These are phyloP conservation scores for Styphnolobium japonicum DNA, from an alignment of 306 rosid species.

Conservation along the genomic window DNA sequence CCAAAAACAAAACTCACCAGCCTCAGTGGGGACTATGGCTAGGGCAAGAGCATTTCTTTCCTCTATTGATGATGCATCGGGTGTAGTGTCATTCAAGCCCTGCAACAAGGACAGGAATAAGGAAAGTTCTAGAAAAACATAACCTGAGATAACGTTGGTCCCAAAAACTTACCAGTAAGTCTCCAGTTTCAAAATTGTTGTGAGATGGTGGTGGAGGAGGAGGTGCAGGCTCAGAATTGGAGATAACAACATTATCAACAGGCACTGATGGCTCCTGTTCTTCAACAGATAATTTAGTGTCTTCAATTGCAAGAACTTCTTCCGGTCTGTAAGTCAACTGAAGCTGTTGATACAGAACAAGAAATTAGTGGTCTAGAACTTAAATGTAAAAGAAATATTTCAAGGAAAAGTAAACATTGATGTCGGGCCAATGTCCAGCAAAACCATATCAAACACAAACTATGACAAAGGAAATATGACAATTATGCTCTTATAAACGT, in stretches of 20 bases:
- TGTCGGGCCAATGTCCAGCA: neutral
- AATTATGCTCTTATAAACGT: neutral
- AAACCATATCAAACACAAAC: neutral
- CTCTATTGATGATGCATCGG: slow-evolving; percentile 74
- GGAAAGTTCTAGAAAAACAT: neutral
- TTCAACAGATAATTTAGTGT: slow-evolving; percentile 51
- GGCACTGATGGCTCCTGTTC: slow-evolving; percentile 57
- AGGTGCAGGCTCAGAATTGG: slow-evolving; percentile 53
- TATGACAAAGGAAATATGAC: neutral
- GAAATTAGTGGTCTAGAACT: slow-evolving; percentile 5
- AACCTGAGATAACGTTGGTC: slow-evolving; percentile 12
- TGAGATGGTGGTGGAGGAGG: slow-evolving; percentile 55
- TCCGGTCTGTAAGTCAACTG: slow-evolving; percentile 90
- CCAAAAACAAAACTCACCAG: slow-evolving; percentile 42
- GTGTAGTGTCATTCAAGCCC: slow-evolving; percentile 71
- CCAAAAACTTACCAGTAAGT: slow-evolving; percentile 64
- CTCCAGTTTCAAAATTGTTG: slow-evolving; percentile 67
- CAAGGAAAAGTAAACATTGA: slow-evolving; percentile 1
- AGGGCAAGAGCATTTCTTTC: slow-evolving; percentile 90
- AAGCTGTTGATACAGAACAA: slow-evolving; percentile 64
- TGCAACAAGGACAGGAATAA: slow-evolving; percentile 35
- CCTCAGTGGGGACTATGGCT: slow-evolving; percentile 79
- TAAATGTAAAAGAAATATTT: slow-evolving; percentile 3
- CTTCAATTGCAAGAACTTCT: slow-evolving; percentile 58
- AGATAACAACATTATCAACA: slow-evolving; percentile 42